phyloP scores from a whole-genome alignment of 2,329 filamentous ascomycete genomes.

The Cercospora sp. region DNA sequence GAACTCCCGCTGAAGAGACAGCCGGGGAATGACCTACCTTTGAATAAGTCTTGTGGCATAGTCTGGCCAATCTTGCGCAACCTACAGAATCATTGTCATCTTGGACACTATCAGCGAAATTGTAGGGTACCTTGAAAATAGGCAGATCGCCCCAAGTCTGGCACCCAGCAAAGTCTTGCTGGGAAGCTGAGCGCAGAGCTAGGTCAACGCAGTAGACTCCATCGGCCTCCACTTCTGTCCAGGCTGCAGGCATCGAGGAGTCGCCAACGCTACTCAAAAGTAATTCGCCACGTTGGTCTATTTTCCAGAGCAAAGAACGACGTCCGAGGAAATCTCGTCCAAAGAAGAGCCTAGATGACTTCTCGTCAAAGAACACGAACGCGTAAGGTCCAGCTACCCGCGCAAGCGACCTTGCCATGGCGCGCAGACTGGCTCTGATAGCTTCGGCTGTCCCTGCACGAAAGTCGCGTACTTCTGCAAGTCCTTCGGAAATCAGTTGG shows the following conservation, averaged over 20 bases:
- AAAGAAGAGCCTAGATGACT: slow-evolving; percentile 67
- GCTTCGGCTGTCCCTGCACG: background rate
- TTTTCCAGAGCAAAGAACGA: slow-evolving; percentile 68
- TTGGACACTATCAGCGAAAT: slow-evolving; percentile 9
- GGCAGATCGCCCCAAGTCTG: slow-evolving; percentile 13
- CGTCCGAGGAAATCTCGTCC: slow-evolving; percentile 85
- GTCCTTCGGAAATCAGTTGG: slow-evolving; percentile 48
- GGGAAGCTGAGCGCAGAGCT: background rate
- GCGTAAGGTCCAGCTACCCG: slow-evolving; percentile 71
- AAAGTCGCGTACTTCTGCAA: background rate
- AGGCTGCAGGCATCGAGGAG: slow-evolving; percentile 50
- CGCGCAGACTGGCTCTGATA: background rate
- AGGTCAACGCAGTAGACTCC: slow-evolving; percentile 68
- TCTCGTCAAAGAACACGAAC: slow-evolving; percentile 76
- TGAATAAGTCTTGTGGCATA: slow-evolving; percentile 32
- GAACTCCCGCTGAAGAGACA: slow-evolving; percentile 32
- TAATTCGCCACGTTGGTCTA: slow-evolving; percentile 54
- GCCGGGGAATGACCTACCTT: slow-evolving; percentile 39
- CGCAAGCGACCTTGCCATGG: slow-evolving; percentile 22
- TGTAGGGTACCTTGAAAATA: slow-evolving; percentile 26
- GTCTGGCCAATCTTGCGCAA: slow-evolving; percentile 13
- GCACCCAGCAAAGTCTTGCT: background rate
- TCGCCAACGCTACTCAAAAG: slow-evolving; percentile 72
- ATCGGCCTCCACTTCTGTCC: slow-evolving; percentile 81
- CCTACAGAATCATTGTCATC: slow-evolving; percentile 28